These are phyloP conservation scores for Entophlyctis helioformis DNA, from an alignment of 192 early-diverging fungal species.

Conservation along the genomic window DNA sequence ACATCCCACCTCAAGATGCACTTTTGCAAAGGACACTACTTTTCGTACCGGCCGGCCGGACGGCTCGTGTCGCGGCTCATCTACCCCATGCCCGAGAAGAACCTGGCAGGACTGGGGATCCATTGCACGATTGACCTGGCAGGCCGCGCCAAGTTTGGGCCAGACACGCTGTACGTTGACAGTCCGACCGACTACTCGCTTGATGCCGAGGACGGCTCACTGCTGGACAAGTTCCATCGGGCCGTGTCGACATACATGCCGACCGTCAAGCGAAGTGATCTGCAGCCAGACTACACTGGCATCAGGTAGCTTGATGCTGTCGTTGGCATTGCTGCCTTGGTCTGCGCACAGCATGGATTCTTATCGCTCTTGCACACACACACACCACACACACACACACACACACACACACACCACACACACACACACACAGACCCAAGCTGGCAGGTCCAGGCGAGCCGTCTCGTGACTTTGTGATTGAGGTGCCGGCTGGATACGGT, in stretches of 20 bases:
- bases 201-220: constrained; percentile 19
- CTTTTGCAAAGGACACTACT: constrained; percentile 76
- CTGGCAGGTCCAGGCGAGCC: constrained; percentile 55
- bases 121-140: constrained; percentile 72
- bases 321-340: too few relatives aligned
- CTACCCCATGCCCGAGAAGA: constrained; percentile 68
- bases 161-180: constrained; percentile 54
- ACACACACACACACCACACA: too few relatives aligned
- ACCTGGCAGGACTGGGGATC: constrained; percentile 58
- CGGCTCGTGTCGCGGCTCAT: constrained; percentile 47
- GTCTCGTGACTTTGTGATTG: constrained; percentile 68
- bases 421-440: constrained; percentile 71
- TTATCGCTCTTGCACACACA: too few relatives aligned
- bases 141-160: constrained; percentile 67
- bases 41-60: constrained; percentile 27
- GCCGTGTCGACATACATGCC: constrained; percentile 59
- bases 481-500: constrained; percentile 25
- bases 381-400: too few relatives aligned
- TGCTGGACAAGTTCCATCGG: constrained; percentile 23
- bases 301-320: constrained; percentile 56
- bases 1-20: constrained; percentile 38
- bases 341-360: too few relatives aligned
- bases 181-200: constrained; percentile 45
- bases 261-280: constrained; percentile 31
- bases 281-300: constrained; percentile 62